Conservation (phyloP, 208 protist species). For the Trypanosoma rangeli region DNA sequence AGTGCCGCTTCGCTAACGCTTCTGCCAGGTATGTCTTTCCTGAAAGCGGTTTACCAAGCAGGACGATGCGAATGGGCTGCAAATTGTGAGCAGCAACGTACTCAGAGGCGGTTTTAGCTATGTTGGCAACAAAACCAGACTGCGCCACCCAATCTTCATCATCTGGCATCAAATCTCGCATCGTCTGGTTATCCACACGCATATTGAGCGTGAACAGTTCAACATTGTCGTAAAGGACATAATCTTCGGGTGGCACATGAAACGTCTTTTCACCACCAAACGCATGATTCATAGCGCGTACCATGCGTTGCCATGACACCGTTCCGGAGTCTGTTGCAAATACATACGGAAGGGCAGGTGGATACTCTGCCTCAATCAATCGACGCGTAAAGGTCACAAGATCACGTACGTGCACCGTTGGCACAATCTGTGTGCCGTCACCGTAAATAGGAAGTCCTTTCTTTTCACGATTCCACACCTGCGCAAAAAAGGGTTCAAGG, state of each 20-base stretch:
- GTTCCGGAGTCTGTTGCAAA: conserved; percentile 86
- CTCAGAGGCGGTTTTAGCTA: conserved; percentile 68
- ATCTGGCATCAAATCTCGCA: conserved; percentile 65
- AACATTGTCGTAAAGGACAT: conserved; percentile 73
- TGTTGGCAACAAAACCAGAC: conserved; percentile 73
- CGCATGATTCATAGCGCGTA: conserved; percentile 70
- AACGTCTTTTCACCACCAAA: conserved; percentile 68
- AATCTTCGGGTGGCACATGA: conserved; percentile 52
- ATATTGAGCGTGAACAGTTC: conserved; percentile 90
- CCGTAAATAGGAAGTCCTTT: conserved; percentile 85
- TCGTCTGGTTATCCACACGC: conserved; percentile 69
- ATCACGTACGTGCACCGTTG: conserved; percentile 93
- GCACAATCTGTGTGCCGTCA: conserved; percentile 82
- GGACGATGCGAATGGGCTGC: conserved; percentile 71
- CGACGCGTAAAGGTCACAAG: conserved; percentile 81
- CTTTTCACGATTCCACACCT: conserved; percentile 74
- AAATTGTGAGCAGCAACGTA: conserved; percentile 70
- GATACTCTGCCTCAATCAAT: conserved; percentile 51
- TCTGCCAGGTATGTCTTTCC: conserved; percentile 81
- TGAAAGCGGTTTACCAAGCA: conserved; percentile 88
- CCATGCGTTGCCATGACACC: conserved; percentile 68
- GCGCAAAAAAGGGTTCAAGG: conserved; percentile 87
- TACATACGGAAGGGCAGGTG: conserved; percentile 76
- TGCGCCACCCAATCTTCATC: conserved; percentile 74
- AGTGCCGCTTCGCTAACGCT: conserved; percentile 57